Evolutionary conservation across 1,139 yeast species (phyloP).

Genomic region (Hyphopichia khmerensis): DNA sequence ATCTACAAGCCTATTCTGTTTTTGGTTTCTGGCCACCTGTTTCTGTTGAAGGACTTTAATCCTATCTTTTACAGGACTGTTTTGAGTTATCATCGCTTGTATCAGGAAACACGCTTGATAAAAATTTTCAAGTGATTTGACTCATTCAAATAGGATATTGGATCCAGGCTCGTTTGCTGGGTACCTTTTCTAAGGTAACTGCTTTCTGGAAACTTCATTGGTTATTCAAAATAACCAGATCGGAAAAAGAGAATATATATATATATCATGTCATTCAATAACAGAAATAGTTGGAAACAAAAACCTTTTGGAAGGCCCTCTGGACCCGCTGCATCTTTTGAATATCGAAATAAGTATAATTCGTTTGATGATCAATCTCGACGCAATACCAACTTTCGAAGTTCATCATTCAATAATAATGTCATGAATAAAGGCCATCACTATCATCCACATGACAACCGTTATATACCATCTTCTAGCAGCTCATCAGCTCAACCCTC

Average conservation of each 20-base stretch:
- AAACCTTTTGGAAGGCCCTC: slow-evolving; percentile 4
- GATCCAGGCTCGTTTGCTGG: background rate
- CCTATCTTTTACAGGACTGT: background rate
- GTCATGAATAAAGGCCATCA: slow-evolving; percentile 7
- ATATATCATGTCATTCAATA: slow-evolving; percentile 13
- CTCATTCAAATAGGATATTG: background rate
- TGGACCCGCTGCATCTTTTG: background rate
- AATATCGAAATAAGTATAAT: background rate
- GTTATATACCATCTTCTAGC: slow-evolving; percentile 7
- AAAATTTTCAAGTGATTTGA: background rate
- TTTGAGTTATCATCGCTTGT: background rate
- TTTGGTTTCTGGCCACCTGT: background rate
- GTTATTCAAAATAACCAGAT: no score
- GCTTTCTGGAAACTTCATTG: no score
- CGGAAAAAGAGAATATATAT: background rate
- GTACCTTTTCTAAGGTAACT: no score
- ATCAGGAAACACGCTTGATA: background rate
- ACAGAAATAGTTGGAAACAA: slow-evolving; percentile 7
- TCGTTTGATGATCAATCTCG: background rate
- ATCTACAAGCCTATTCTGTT: no score
- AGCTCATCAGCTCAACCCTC: background rate
- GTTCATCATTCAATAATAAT: background rate
- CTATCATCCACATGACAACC: slow-evolving; percentile 9
- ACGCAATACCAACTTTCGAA: background rate
- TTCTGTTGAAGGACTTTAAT: no score